Conservation (phyloP, 129 eudicot genomes). For the Artemisia argyi region DNA sequence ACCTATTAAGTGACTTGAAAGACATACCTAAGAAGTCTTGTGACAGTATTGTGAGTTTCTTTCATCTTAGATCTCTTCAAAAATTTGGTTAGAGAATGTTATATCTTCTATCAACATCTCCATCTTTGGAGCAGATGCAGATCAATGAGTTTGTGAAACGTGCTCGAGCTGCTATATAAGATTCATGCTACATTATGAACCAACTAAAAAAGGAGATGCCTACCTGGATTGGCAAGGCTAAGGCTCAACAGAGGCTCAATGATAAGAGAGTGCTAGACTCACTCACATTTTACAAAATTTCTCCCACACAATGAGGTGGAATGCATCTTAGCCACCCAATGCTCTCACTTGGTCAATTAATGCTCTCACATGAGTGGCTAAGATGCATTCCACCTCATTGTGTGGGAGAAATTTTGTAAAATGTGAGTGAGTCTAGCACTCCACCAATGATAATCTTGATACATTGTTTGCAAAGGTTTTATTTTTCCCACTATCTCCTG, state of each 20-base stretch:
- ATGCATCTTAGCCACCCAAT: too few relatives aligned
- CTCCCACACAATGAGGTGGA: too few relatives aligned
- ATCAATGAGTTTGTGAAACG: slow-evolving; percentile 97
- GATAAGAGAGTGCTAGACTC: too few relatives aligned
- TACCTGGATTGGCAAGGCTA: slow-evolving; percentile 86
- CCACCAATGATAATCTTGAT: slow-evolving; percentile 73
- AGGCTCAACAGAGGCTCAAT: slow-evolving; percentile 76
- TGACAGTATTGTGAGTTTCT: slow-evolving; percentile 68
- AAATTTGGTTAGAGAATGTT: background rate
- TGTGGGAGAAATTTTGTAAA: too few relatives aligned
- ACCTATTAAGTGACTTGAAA: slow-evolving; percentile 79
- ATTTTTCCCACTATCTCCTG: background rate
- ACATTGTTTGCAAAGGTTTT: slow-evolving; percentile 74
- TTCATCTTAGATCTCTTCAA: background rate
- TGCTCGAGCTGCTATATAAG: slow-evolving; percentile 91
- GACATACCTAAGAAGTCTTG: slow-evolving; percentile 98
- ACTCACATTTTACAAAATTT: too few relatives aligned
- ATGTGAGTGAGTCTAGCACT: too few relatives aligned
- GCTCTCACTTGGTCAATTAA: too few relatives aligned
- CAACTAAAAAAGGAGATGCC: slow-evolving; percentile 97
- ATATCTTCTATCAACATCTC: background rate
- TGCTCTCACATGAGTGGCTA: too few relatives aligned
- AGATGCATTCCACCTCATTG: too few relatives aligned
- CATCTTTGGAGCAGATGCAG: slow-evolving; percentile 35
- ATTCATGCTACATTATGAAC: slow-evolving; percentile 91